Base-by-base conservation (phyloP, 345 rosid species). In the Reutealis trisperma region DNA sequence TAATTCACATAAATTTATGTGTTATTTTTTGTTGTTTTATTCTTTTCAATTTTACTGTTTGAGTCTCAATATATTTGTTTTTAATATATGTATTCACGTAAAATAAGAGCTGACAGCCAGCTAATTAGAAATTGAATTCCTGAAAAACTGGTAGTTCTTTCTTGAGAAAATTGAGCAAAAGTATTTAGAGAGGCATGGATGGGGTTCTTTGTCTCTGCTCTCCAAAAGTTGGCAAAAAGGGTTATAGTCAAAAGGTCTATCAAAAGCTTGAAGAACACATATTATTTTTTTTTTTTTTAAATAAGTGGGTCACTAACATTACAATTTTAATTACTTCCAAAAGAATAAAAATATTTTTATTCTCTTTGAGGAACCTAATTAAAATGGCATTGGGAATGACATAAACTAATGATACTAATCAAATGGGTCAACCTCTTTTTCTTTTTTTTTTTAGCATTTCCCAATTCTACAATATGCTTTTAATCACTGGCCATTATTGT, bases 361-460 rank as follows among this genome's bases (percentile, higher is more conserved):
- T 59, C 58, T 34, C 45, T 75, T 77, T 73, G 57, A 65, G 73
- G 61, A 70, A 75, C n/a, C 49, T 57, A 73, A 83, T 70, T 73
- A 75, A 73, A 72, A 81, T 84, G 84, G 84, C 90, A 78, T 90
- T 81, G 93, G 91, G 88, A 90, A 88, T 84, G 82, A 6, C 77
- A 80, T 75, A 73, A 80, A 77, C 67, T 77, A 82, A 79, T 84
- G 70, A 77, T 77, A 73, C 71, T 79, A 80, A 37, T 37, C 41
- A 76, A 78, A 83, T 80, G 70, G 84, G 85, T 87, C 86, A 81
- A 81, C 81, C 68, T 63, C 78, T 75, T 78, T 76, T 76, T n/a
- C 67, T 74, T 79, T 71, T 59, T 69, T 65, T 66, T 72, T 69
- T 66, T 75, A 70, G 76, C 80, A 80, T 77, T 72, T 74, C 74